phyloP scores from a whole-genome alignment of 1,139 yeast species.

The Sugiyamaella paludigena region DNA sequence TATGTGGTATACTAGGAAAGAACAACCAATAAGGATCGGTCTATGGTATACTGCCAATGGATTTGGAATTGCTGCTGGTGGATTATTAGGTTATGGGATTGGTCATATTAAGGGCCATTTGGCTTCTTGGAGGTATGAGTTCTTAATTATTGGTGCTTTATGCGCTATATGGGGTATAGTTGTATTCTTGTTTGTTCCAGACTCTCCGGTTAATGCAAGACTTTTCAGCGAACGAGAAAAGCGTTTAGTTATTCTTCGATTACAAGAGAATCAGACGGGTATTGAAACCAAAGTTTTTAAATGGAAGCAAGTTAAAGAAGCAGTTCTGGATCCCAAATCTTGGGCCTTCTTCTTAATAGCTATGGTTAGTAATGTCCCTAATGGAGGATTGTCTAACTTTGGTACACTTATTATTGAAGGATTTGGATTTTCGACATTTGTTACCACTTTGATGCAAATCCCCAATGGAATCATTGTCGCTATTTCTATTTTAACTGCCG shows the following conservation, averaged over 20 bases:
- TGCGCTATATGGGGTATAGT: constrained; percentile 48
- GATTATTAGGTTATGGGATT: constrained; percentile 41
- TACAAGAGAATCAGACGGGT: constrained; percentile 48
- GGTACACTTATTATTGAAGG: constrained; percentile 31
- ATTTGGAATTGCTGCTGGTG: constrained; percentile 40
- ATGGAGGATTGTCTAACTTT: constrained; percentile 46
- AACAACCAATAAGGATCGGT: constrained; percentile 46
- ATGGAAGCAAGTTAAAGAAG: constrained; percentile 48
- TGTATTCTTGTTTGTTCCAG: constrained; percentile 49
- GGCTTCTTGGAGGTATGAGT: constrained; percentile 44
- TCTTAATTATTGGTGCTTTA: constrained; percentile 34
- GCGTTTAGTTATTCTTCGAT: constrained; percentile 51
- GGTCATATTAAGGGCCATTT: constrained; percentile 48
- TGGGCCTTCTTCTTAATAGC: constrained; percentile 45
- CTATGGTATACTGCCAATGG: constrained; percentile 28
- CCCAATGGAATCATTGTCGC: constrained; percentile 31
- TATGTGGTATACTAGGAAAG: constrained; percentile 54
- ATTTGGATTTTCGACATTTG: constrained; percentile 31
- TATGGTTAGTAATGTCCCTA: constrained; percentile 45
- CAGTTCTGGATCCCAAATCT: constrained; percentile 45
- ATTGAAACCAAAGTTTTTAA: constrained; percentile 54
- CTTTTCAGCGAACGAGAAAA: constrained; percentile 52
- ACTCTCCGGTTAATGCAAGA: constrained; percentile 54
- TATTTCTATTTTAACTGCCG: constrained; percentile 23
- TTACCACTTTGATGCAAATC: constrained; percentile 29